A percentile compares a stretch with the other conserved stretches of the same genome.
phyloP scores from a whole-genome alignment of 2,329 filamentous ascomycete genomes.

The Tolypocladium tundrense region DNA sequence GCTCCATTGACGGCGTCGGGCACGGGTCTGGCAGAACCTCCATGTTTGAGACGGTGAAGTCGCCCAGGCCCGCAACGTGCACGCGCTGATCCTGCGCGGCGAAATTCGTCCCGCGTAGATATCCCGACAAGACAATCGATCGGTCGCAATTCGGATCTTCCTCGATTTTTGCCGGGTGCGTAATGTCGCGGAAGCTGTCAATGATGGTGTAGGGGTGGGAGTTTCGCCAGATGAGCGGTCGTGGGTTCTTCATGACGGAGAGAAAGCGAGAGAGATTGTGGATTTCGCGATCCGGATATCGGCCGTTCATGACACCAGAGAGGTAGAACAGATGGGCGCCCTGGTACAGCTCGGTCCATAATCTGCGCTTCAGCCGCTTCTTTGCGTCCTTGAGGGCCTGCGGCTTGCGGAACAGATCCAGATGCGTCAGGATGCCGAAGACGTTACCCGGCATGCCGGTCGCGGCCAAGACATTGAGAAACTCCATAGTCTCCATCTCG shows the following conservation, averaged over 20 bases:
- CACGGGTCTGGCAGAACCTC: constrained; percentile 90
- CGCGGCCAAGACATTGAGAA: constrained; percentile 83
- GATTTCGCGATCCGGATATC: constrained; percentile 92
- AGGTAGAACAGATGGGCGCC: constrained; percentile 96
- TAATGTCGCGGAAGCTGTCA: constrained; percentile 91
- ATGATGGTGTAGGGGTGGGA: constrained; percentile 89
- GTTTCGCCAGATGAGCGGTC: constrained; percentile 94
- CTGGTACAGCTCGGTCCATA: constrained; percentile 96
- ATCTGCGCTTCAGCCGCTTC: constrained; percentile 87
- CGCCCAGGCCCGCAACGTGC: constrained; percentile 86
- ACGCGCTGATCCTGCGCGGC: constrained; percentile 74
- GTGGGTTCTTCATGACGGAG: constrained; percentile 97
- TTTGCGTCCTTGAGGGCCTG: constrained; percentile 87
- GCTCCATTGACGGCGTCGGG: constrained; percentile 84
- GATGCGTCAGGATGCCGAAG: constrained; percentile 90
- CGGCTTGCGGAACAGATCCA: constrained; percentile 91
- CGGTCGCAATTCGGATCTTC: constrained; percentile 83
- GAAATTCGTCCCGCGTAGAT: constrained; percentile 91
- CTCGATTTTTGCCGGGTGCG: constrained; percentile 84
- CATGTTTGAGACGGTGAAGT: constrained; percentile 73
- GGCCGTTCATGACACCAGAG: constrained; percentile 89
- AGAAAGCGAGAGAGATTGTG: constrained; percentile 93
- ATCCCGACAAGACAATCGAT: constrained; percentile 84
- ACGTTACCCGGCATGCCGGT: constrained; percentile 98
- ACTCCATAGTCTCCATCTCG: constrained; percentile 99